Conservation (phyloP, 805 yeast species). For the Teunomyces barrocoloradensis region DNA sequence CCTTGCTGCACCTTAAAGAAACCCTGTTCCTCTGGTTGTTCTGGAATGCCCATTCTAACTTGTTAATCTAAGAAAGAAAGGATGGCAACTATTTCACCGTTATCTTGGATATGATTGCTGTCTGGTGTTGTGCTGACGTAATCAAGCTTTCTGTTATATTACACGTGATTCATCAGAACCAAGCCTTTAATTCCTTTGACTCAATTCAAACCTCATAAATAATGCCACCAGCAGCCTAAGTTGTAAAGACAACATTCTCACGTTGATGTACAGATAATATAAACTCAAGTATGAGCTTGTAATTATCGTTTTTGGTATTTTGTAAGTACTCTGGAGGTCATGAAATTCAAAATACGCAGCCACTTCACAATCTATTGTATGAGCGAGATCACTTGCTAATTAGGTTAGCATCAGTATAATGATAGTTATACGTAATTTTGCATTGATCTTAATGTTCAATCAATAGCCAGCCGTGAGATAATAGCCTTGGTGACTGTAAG, state of each 20-base stretch:
- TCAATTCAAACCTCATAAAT: no score
- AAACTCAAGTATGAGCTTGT: no score
- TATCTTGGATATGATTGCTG: not conserved
- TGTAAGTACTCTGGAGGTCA: no score
- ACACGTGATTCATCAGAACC: not conserved
- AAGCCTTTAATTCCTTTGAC: no score
- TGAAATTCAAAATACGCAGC: not conserved
- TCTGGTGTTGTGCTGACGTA: not conserved
- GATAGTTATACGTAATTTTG: no score
- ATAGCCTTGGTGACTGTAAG: no score
- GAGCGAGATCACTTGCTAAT: not conserved
- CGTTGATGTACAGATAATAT: no score
- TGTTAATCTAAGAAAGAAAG: not conserved
- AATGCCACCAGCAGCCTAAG: no score
- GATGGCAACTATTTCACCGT: not conserved
- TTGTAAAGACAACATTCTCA: no score
- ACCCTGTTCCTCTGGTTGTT: conserved; percentile 27
- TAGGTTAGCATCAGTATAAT: not conserved
- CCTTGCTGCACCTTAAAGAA: conserved; percentile 30
- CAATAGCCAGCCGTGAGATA: no score
- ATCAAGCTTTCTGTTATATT: not conserved
- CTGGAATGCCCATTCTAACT: conserved; percentile 21
- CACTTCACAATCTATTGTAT: not conserved
- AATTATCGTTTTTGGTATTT: no score
- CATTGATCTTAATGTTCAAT: no score